Base-by-base conservation (phyloP, 2,329 filamentous ascomycete species). In the Cytospora paraplurivora region DNA sequence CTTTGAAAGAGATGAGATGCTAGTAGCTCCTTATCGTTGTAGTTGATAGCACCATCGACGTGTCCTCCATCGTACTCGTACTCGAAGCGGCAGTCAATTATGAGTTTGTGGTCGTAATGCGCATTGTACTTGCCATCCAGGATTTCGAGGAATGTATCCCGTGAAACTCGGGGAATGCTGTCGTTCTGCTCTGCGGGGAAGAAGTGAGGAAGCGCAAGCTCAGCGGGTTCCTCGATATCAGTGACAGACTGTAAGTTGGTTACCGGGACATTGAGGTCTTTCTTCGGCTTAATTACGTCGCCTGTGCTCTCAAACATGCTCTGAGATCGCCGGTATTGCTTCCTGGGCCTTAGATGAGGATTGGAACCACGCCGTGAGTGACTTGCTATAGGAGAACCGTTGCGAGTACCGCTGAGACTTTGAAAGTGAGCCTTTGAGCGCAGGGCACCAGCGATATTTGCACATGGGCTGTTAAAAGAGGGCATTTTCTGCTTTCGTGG, bases 11-110 rank as follows among this genome's bases (percentile, higher is more conserved):
- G 85, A 69, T 93, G 87, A 62, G 82, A 82, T 10, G 92, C 87
- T 64, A 99, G 82, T 66, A 90, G 79, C 72, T 99, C 94, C 78
- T 97, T 97, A 79, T 97, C 92, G 77, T 97, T 98, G 81, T 93
- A 95, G 81, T 99, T 99, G 78, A 97, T 82, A 51, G 95, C 95
- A 19, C 91, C 91, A 69, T 93, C 86, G 73, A 99, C 97, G 75
- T 99, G 95, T 38, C 95, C 95, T 62, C 95, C 95, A 17, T 97
- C 90, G 74, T 96, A 99, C 78, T 99, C 95, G 76, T 99, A 99
- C 81, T 99, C 95, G 74, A 99, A 99, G 21, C 95, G 91, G 76
- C 95, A 99, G 76, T 99, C 95, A 71, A 99, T 89, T 72, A 99
- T 84, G 76, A 96, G 85, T 74, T 92, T 88, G 73, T 93, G 86